Conservation (phyloP, 1,284 basidiomycete genomes). For the Pyrrhoderma lamaoense region DNA sequence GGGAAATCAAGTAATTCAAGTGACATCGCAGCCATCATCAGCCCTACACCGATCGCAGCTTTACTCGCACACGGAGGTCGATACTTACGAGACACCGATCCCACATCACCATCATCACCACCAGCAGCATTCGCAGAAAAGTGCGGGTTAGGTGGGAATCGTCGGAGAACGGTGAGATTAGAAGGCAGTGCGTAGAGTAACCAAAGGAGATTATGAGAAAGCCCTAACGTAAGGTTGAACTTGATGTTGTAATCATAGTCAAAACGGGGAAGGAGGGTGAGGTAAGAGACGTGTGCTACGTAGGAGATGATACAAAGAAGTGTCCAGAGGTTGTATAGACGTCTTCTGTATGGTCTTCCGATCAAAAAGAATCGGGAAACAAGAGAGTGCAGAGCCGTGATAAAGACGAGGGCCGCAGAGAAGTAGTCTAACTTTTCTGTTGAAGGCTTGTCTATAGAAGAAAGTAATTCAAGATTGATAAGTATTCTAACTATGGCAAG, state of each 20-base stretch:
- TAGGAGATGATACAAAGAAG: slow-evolving; percentile 45
- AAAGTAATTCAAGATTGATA: slow-evolving; percentile 2
- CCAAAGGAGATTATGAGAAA: slow-evolving; percentile 84
- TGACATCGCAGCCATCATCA: slow-evolving; percentile 71
- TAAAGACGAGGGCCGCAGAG: slow-evolving; percentile 79
- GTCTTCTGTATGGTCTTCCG: slow-evolving; percentile 18
- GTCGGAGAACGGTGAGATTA: slow-evolving; percentile 38
- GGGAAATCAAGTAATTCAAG: slow-evolving; percentile 94
- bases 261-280: slow-evolving; percentile 72
- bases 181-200: slow-evolving; percentile 60
- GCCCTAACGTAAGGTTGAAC: slow-evolving; percentile 76
- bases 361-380: slow-evolving; percentile 74
- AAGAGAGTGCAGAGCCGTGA: slow-evolving; percentile 70
- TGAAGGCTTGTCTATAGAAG: slow-evolving; percentile 56
- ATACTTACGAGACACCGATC: slow-evolving; percentile 31
- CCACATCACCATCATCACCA: no score
- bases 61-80: slow-evolving; percentile 47
- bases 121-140: no score
- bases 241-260: slow-evolving; percentile 95
- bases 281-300: slow-evolving; percentile 69
- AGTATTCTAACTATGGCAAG: no score
- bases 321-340: slow-evolving; percentile 33
- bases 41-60: slow-evolving; percentile 54
- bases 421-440: slow-evolving; percentile 97
- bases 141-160: slow-evolving; percentile 41